Percentiles rank a stretch among this genome's conserved stretches.
These are phyloP conservation scores for Eruca vesicaria DNA, from an alignment of 441 rosid genomes.

Conservation along the genomic window DNA sequence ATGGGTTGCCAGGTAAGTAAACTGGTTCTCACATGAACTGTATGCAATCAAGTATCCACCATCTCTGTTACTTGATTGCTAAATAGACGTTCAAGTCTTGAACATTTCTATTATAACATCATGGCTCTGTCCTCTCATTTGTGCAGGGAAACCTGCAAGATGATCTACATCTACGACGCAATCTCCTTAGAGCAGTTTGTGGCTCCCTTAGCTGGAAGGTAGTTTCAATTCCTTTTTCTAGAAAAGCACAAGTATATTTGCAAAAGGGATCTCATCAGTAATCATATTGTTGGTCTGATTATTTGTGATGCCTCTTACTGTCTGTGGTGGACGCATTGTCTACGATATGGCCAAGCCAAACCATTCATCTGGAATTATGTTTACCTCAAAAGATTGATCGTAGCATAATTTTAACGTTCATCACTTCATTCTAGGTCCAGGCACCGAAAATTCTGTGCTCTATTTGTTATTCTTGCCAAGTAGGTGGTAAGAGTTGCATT, in stretches of 20 bases:
- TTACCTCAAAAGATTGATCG: not conserved
- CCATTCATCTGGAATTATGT: not conserved
- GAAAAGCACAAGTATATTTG: slow-evolving; percentile 1
- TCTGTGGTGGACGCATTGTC: slow-evolving; percentile 5
- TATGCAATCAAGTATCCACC: slow-evolving; percentile 21
- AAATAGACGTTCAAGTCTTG: not conserved
- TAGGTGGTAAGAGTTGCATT: slow-evolving; percentile 11
- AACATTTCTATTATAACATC: slow-evolving; percentile 2
- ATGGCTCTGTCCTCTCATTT: slow-evolving; percentile 11
- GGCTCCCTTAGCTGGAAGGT: slow-evolving; percentile 70
- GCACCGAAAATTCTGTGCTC: slow-evolving; percentile 1
- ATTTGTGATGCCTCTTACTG: slow-evolving; percentile 13
- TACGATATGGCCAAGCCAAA: slow-evolving; percentile 18
- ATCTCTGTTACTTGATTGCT: slow-evolving; percentile 5
- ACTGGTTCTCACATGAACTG: slow-evolving; percentile 18
- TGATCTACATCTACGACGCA: slow-evolving; percentile 77
- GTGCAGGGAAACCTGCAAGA: slow-evolving; percentile 84
- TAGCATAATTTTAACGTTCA: slow-evolving; percentile 6
- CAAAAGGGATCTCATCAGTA: not conserved
- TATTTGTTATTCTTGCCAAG: not conserved
- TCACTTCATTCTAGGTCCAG: not conserved
- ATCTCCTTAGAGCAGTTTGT: slow-evolving; percentile 68
- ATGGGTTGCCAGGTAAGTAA: slow-evolving; percentile 86
- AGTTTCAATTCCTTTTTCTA: slow-evolving; percentile 27
- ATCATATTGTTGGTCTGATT: slow-evolving; percentile 11